These are phyloP conservation scores for Penicillium verhagenii DNA, from an alignment of 495 filamentous ascomycete species.

Conservation along the genomic window DNA sequence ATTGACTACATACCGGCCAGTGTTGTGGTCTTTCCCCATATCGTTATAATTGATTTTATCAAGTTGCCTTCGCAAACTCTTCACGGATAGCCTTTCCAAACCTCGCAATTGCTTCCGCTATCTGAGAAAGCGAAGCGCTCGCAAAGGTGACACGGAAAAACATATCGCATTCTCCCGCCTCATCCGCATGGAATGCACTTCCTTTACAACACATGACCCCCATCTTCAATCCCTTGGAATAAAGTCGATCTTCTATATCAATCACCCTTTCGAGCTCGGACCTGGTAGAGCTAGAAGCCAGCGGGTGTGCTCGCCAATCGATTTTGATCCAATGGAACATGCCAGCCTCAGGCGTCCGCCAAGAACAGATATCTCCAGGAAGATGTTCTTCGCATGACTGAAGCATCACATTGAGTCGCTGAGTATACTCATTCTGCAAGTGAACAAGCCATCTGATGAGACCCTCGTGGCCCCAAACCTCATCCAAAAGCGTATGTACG, in stretches of 20 bases:
- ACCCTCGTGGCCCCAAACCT: slow-evolving; percentile 79
- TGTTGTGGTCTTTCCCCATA: too few relatives aligned
- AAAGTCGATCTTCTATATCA: background rate
- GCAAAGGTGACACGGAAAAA: slow-evolving; percentile 3
- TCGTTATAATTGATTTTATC: too few relatives aligned
- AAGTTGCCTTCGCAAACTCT: background rate
- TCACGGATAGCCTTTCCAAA: background rate
- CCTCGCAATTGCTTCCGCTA: background rate
- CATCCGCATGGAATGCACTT: background rate
- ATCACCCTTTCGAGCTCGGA: background rate
- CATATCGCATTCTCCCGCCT: background rate
- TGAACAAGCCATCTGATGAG: slow-evolving; percentile 76
- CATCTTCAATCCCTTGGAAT: background rate
- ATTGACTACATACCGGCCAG: too few relatives aligned
- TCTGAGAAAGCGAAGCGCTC: background rate
- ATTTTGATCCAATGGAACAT: slow-evolving; percentile 67
- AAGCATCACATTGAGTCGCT: slow-evolving; percentile 15
- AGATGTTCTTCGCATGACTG: slow-evolving; percentile 69
- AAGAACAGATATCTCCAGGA: slow-evolving; percentile 67
- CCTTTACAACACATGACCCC: background rate
- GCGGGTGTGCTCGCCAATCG: slow-evolving; percentile 12
- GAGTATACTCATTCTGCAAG: slow-evolving; percentile 68
- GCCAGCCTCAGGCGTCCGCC: slow-evolving; percentile 70
- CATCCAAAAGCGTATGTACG: slow-evolving; percentile 76
- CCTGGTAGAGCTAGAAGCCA: background rate